Evolutionary conservation across 176 grass and related monocot species (phyloP).

Genomic region (Microstegium vimineum): DNA sequence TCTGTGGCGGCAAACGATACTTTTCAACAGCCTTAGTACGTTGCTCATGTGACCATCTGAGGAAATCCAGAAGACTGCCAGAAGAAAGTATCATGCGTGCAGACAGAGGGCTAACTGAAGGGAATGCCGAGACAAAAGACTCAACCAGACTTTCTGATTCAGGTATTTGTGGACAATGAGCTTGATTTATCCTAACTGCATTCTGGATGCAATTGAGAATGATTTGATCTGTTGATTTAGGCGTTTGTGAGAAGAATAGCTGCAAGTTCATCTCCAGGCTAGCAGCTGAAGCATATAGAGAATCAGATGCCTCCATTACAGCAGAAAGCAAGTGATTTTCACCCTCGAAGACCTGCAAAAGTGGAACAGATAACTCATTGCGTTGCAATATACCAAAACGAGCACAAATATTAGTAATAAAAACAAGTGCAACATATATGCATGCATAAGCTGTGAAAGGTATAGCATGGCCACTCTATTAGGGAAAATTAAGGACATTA

Average conservation of each 20-base stretch:
- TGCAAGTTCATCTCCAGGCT: constrained; percentile 85
- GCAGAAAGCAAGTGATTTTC: constrained; percentile 55
- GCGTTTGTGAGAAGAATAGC: constrained; percentile 62
- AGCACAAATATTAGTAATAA: neutral
- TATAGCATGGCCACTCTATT: constrained; percentile 1
- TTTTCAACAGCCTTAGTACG: constrained; percentile 62
- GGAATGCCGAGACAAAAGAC: constrained; percentile 90
- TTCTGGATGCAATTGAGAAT: constrained; percentile 72
- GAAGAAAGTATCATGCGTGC: constrained; percentile 80
- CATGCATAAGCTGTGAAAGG: neutral
- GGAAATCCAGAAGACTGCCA: constrained; percentile 60
- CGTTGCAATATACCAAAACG: neutral
- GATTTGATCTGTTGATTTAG: constrained; percentile 82
- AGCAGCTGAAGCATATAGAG: constrained; percentile 72
- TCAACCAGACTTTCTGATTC: constrained; percentile 81
- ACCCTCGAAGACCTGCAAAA: constrained; percentile 82
- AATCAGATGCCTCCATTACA: constrained; percentile 77
- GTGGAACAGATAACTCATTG: neutral
- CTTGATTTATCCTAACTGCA: constrained; percentile 34
- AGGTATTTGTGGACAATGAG: constrained; percentile 51
- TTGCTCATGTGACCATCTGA: constrained; percentile 63
- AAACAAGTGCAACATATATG: constrained; percentile 14
- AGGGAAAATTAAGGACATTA: constrained; percentile 6
- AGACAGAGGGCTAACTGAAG: constrained; percentile 83
- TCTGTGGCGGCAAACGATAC: constrained; percentile 57